A percentile compares a stretch with the other conserved stretches of the same genome.
These are phyloP conservation scores for Fusarium pseudocircinatum DNA, from an alignment of 2,329 filamentous ascomycete species.

Conservation along the genomic window DNA sequence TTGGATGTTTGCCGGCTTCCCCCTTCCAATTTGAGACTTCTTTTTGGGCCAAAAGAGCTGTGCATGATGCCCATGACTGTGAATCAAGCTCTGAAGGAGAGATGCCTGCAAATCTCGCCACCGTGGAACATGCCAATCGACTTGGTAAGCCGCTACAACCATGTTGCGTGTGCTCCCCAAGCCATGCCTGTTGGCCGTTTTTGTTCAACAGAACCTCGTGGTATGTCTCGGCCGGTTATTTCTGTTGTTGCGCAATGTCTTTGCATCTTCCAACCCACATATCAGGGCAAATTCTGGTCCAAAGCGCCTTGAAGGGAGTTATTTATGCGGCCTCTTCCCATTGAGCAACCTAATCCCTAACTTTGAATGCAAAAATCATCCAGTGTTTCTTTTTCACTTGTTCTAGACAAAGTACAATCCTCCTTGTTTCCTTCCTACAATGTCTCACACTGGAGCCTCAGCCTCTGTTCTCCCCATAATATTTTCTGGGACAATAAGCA, in stretches of 20 bases:
- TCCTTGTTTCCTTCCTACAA: conserved; percentile 11
- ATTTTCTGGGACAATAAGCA: conserved; percentile 11
- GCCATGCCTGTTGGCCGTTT: conserved; percentile 15
- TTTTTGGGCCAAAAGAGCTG: neutral
- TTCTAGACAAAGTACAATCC: conserved; percentile 1
- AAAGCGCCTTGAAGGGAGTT: neutral
- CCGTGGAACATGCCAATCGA: neutral
- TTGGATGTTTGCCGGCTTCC: conserved; percentile 9
- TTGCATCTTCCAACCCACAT: neutral
- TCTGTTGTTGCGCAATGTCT: conserved; percentile 12
- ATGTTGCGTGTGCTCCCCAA: neutral
- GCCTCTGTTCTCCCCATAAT: conserved; percentile 6
- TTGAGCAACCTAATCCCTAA: neutral
- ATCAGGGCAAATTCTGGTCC: neutral
- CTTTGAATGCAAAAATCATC: neutral
- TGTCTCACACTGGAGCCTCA: conserved; percentile 34
- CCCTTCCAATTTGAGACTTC: neutral
- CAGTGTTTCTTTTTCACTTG: neutral
- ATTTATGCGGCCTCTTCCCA: neutral
- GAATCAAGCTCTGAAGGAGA: conserved; percentile 5
- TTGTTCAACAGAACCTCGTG: conserved; percentile 16
- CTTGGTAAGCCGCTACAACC: neutral
- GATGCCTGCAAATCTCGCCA: conserved; percentile 19
- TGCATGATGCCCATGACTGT: neutral
- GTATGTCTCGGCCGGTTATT: conserved; percentile 16